These are phyloP conservation scores for Yamadazyma ubonensis DNA, from an alignment of 805 yeast genomes.

Conservation along the genomic window DNA sequence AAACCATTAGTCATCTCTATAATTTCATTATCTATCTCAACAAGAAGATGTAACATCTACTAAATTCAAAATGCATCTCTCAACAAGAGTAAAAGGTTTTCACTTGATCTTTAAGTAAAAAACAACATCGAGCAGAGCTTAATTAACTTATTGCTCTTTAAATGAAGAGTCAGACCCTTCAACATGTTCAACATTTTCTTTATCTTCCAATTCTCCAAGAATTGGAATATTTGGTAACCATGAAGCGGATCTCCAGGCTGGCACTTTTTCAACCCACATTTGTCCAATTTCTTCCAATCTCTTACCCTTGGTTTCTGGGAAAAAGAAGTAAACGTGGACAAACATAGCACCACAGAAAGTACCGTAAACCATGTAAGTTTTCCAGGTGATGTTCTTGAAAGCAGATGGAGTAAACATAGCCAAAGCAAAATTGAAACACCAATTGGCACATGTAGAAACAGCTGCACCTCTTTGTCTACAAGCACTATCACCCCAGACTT, in stretches of 20 bases:
- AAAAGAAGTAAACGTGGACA: conserved; percentile 44
- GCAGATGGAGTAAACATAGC: conserved; percentile 62
- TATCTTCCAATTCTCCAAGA: conserved; percentile 35
- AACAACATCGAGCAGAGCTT: neutral
- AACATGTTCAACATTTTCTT: conserved; percentile 32
- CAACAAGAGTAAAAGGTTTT: conserved; percentile 12
- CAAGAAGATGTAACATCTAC: conserved; percentile 11
- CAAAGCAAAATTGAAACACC: conserved; percentile 62
- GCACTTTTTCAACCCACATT: conserved; percentile 36
- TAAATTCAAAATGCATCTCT: conserved; percentile 15
- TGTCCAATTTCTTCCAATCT: conserved; percentile 51
- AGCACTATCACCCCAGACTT: conserved; percentile 51
- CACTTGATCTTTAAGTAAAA: conserved; percentile 4
- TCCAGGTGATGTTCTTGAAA: conserved; percentile 54
- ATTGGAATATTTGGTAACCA: conserved; percentile 40
- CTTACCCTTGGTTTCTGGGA: conserved; percentile 58
- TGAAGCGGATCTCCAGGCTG: conserved; percentile 35
- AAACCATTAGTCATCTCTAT: conserved; percentile 13
- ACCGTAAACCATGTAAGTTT: conserved; percentile 53
- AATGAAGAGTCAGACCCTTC: conserved; percentile 10
- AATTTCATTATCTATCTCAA: conserved; percentile 16
- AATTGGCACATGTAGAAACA: conserved; percentile 62
- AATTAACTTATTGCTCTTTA: conserved; percentile 4
- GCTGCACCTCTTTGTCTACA: conserved; percentile 64
- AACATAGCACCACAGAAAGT: conserved; percentile 47